phyloP scores from a whole-genome alignment of 2,329 filamentous ascomycete species.

The Fusarium sp. region DNA sequence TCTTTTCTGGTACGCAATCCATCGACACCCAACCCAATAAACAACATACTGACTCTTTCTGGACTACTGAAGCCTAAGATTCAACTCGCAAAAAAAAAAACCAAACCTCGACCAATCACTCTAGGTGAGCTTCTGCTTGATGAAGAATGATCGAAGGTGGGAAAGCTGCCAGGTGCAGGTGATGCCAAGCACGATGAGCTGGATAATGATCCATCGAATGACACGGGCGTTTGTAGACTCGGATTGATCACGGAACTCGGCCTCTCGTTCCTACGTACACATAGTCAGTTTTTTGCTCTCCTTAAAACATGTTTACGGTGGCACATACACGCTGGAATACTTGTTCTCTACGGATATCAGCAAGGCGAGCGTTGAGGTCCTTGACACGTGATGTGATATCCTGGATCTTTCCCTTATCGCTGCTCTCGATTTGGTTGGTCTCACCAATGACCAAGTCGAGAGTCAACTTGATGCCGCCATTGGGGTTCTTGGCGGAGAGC shows the following conservation, averaged over 20 bases:
- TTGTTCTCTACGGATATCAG: slow-evolving; percentile 93
- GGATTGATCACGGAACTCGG: slow-evolving; percentile 97
- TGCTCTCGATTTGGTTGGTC: slow-evolving; percentile 91
- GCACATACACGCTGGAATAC: slow-evolving; percentile 86
- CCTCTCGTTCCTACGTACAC: slow-evolving; percentile 82
- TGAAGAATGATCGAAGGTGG: slow-evolving; percentile 96
- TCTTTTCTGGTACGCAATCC: slow-evolving; percentile 8
- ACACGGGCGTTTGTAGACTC: slow-evolving; percentile 92
- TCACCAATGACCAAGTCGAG: slow-evolving; percentile 95
- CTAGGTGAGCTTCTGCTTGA: slow-evolving; percentile 99
- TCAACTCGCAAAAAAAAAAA: not conserved
- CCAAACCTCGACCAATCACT: not conserved
- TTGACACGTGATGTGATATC: slow-evolving; percentile 88
- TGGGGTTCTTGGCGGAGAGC: slow-evolving; percentile 71
- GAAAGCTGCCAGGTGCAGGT: slow-evolving; percentile 98
- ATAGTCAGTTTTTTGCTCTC: slow-evolving; percentile 9
- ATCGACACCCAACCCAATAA: slow-evolving; percentile 16
- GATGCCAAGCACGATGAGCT: slow-evolving; percentile 81
- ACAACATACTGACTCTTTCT: not conserved
- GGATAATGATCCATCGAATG: slow-evolving; percentile 92
- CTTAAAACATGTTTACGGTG: not conserved
- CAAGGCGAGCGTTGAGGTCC: slow-evolving; percentile 86
- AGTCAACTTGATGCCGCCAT: slow-evolving; percentile 82
- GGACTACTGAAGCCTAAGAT: slow-evolving; percentile 2
- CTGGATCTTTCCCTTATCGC: slow-evolving; percentile 91